Percentiles rank a stretch among this genome's conserved stretches.
phyloP scores from a whole-genome alignment of 73 alveolate genomes.

The Paramecium sexaurelia region DNA sequence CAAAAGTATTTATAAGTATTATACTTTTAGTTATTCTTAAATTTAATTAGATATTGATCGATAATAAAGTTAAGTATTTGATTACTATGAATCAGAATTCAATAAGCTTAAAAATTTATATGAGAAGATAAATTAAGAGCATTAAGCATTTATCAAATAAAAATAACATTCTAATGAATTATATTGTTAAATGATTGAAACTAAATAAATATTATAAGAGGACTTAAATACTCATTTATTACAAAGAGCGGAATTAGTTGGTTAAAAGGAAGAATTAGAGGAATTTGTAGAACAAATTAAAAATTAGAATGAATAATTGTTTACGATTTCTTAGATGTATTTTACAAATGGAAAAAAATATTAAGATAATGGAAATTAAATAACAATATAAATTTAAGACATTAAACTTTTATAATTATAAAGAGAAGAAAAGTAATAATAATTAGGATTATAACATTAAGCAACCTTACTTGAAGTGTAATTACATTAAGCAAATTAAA shows the following conservation, averaged over 20 bases:
- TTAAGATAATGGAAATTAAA: constrained; percentile 48
- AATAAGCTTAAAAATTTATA: constrained; percentile 9
- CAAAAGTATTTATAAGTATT: not conserved
- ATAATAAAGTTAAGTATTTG: constrained; percentile 40
- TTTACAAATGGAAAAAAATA: constrained; percentile 45
- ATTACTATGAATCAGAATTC: constrained; percentile 46
- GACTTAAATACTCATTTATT: constrained; percentile 58
- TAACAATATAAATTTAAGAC: constrained; percentile 69
- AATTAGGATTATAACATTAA: constrained; percentile 11
- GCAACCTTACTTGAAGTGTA: constrained; percentile 16
- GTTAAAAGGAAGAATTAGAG: constrained; percentile 67
- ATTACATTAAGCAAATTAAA: constrained; percentile 43
- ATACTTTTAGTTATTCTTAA: not conserved
- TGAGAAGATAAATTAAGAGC: constrained; percentile 25
- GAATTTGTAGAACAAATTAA: constrained; percentile 42
- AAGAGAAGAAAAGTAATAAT: constrained; percentile 69
- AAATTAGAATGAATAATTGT: not conserved
- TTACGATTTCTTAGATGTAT: not conserved
- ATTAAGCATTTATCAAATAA: not conserved
- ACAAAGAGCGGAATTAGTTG: constrained; percentile 67
- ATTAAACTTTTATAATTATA: constrained; percentile 72
- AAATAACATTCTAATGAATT: not conserved
- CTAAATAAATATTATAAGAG: constrained; percentile 53
- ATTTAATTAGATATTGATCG: constrained; percentile 22
- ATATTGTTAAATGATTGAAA: constrained; percentile 44